phyloP scores from a whole-genome alignment of 805 yeast species.

The Wickerhamomyces bisporus region DNA sequence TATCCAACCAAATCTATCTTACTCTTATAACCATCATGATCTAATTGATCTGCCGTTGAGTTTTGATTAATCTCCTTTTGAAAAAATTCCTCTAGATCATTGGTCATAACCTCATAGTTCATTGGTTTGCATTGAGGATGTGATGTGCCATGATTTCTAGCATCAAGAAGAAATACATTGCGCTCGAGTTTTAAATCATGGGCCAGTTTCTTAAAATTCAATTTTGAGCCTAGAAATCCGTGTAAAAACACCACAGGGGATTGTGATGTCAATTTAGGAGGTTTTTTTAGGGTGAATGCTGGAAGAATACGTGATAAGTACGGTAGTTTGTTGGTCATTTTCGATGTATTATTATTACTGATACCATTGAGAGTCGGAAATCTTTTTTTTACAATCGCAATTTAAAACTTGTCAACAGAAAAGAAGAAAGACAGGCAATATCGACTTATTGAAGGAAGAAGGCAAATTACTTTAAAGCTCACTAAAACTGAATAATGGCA shows the following conservation, averaged over 20 bases:
- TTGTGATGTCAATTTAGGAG: neutral
- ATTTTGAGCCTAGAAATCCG: conserved; percentile 44
- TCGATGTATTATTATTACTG: no score
- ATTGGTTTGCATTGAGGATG: conserved; percentile 36
- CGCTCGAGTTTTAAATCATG: conserved; percentile 28
- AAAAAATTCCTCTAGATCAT: conserved; percentile 36
- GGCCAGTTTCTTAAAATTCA: conserved; percentile 35
- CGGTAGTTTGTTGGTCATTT: no score
- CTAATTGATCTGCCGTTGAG: no score
- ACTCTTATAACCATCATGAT: conserved; percentile 21
- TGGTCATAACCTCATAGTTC: conserved; percentile 34
- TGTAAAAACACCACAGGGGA: conserved; percentile 39
- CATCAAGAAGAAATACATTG: conserved; percentile 37
- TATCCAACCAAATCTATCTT: conserved; percentile 36
- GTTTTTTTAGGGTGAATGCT: no score
- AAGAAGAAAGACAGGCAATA: no score
- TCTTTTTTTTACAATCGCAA: no score
- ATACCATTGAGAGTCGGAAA: no score
- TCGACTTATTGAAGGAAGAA: no score
- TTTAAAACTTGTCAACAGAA: no score
- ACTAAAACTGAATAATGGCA: no score
- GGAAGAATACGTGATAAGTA: no score
- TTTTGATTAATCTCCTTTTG: conserved; percentile 9
- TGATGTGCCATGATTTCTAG: conserved; percentile 45
- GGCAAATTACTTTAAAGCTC: no score